Evolutionary conservation across 78 protist species (phyloP).

Genomic region (Dictyostelium brefeldianum): DNA sequence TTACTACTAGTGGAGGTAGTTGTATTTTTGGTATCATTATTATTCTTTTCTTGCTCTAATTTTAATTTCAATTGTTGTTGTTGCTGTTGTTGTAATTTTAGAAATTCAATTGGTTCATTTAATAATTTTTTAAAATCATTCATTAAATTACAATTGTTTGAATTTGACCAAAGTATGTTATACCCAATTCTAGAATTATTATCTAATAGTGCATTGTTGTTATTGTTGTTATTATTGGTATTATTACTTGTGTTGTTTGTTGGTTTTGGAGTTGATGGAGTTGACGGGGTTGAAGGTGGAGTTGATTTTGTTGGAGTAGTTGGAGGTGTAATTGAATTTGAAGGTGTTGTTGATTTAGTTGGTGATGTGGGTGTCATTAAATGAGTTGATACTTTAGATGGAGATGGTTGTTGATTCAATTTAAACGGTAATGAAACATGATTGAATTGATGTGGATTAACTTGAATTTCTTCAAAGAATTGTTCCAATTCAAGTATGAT

Average conservation of each 20-base stretch:
- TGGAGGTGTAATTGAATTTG: background rate
- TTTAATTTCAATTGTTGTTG: background rate
- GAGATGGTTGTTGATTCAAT: background rate
- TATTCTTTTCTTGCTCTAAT: background rate
- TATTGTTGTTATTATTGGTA: background rate
- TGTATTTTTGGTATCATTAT: background rate
- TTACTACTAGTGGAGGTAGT: background rate
- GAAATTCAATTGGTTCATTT: conserved; percentile 21
- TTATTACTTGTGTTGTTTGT: background rate
- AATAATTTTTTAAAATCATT: background rate
- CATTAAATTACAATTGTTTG: background rate
- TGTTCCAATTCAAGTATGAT: conserved; percentile 46
- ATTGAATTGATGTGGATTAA: conserved; percentile 1
- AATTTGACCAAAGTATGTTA: background rate
- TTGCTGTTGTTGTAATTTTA: background rate
- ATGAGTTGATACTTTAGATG: background rate
- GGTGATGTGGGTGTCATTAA: background rate
- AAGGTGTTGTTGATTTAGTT: background rate
- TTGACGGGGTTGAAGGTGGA: background rate
- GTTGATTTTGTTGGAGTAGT: background rate
- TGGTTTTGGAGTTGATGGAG: background rate
- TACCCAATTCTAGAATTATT: conserved; percentile 2
- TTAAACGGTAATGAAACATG: conserved; percentile 45
- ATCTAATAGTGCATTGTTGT: background rate
- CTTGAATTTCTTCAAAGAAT: conserved; percentile 15